A percentile compares a stretch with the other conserved stretches of the same genome.
phyloP scores from a whole-genome alignment of 805 yeast species.

The Hanseniaspora taiwanica region DNA sequence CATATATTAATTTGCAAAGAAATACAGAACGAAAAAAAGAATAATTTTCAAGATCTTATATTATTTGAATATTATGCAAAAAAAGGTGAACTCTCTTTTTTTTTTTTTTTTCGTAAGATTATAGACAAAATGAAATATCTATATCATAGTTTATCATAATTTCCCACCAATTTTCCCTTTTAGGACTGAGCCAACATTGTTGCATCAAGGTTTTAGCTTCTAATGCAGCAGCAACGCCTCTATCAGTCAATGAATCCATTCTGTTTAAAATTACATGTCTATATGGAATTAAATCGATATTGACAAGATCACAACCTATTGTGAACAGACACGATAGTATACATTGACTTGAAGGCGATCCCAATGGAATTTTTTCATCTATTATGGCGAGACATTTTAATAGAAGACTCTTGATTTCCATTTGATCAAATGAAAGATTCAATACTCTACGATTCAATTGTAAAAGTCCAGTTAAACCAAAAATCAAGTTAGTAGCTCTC shows the following conservation, averaged over 20 bases:
- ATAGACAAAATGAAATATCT: conserved; percentile 3
- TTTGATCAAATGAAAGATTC: conserved; percentile 4
- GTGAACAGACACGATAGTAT: conserved; percentile 4
- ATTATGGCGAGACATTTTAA: background rate
- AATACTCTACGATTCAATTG: no score
- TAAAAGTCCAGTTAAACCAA: conserved; percentile 4
- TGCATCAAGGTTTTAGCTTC: conserved; percentile 4
- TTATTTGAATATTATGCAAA: no score
- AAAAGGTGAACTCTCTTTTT: no score
- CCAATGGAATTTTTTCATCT: conserved; percentile 1
- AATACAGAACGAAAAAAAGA: no score
- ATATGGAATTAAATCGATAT: background rate
- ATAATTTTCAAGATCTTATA: no score
- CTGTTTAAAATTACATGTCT: background rate
- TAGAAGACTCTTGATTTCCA: conserved; percentile 2
- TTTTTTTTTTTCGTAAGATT: no score
- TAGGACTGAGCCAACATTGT: conserved; percentile 2
- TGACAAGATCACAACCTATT: conserved; percentile 4
- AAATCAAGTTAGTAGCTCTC: conserved; percentile 5
- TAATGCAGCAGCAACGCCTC: conserved; percentile 4
- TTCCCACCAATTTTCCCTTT: conserved; percentile 5
- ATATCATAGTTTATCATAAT: conserved; percentile 4
- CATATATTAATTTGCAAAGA: no score
- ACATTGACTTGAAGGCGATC: conserved; percentile 5
- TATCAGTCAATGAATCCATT: background rate